Evolutionary conservation across 371 early-diverging fungal species (phyloP).

Genomic region (Parasitella parasitica): DNA sequence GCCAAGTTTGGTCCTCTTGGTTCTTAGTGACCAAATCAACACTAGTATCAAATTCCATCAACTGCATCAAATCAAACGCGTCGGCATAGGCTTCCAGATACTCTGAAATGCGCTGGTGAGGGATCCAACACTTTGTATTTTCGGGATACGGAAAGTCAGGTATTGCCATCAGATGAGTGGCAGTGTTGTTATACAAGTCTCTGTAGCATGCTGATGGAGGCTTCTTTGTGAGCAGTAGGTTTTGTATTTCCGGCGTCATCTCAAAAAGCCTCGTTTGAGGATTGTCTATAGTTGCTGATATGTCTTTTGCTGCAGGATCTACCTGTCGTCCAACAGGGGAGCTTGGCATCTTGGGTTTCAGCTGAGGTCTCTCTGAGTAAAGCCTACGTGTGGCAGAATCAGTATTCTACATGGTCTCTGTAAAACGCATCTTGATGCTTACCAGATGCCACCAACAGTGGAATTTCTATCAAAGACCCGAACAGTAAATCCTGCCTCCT

Average conservation of each 20-base stretch:
- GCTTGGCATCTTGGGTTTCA: constrained; percentile 25
- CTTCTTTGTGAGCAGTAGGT: constrained; percentile 1
- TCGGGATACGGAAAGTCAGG: constrained; percentile 14
- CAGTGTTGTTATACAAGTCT: constrained; percentile 19
- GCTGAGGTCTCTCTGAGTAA: constrained; percentile 17
- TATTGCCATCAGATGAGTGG: background rate
- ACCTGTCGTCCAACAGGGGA: background rate
- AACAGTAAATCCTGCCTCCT: constrained; percentile 18
- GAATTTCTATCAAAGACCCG: constrained; percentile 21
- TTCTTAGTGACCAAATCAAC: constrained; percentile 17
- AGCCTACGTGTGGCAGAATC: no score
- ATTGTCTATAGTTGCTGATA: background rate
- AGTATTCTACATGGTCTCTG: no score
- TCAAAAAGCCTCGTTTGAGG: constrained; percentile 13
- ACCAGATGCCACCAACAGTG: constrained; percentile 26
- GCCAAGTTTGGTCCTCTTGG: constrained; percentile 19
- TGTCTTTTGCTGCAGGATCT: background rate
- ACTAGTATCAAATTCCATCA: constrained; percentile 28
- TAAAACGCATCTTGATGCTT: background rate
- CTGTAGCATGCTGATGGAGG: constrained; percentile 27
- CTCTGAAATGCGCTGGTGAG: background rate
- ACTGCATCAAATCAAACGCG: constrained; percentile 3
- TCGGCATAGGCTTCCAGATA: constrained; percentile 16
- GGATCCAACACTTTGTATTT: background rate
- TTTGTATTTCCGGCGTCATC: constrained; percentile 16